Conservation (phyloP, 1,284 basidiomycete species). For the Moniliella sp. region DNA sequence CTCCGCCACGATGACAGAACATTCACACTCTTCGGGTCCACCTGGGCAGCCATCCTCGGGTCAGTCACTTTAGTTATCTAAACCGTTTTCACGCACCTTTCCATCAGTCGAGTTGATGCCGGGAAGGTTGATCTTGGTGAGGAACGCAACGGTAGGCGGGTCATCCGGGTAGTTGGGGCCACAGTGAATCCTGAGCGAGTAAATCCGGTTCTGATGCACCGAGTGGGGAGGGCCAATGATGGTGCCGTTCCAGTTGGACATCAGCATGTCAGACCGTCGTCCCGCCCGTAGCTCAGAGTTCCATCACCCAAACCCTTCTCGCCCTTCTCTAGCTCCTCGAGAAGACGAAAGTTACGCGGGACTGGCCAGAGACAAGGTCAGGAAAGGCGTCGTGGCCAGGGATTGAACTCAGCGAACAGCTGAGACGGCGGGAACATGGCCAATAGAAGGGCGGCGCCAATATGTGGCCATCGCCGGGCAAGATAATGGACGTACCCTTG, state of each 20-base stretch:
- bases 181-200: slow-evolving; percentile 76
- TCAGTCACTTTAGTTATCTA: neutral
- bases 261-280: slow-evolving; percentile 36
- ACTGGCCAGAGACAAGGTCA: slow-evolving; percentile 40
- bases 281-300: slow-evolving; percentile 66
- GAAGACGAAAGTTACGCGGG: slow-evolving; percentile 76
- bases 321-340: slow-evolving; percentile 85
- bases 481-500: too few species aligned
- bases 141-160: slow-evolving; percentile 58
- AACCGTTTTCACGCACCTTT: slow-evolving; percentile 28
- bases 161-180: slow-evolving; percentile 58
- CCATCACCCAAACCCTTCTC: slow-evolving; percentile 98
- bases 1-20: slow-evolving; percentile 26
- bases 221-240: slow-evolving; percentile 86
- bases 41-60: slow-evolving; percentile 1
- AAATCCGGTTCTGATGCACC: slow-evolving; percentile 94
- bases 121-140: slow-evolving; percentile 80
- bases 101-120: slow-evolving; percentile 61
- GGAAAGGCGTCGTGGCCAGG: neutral
- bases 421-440: neutral
- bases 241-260: slow-evolving; percentile 96
- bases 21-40: too few species aligned
- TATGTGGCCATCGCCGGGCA: too few species aligned
- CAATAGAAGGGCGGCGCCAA: slow-evolving; percentile 1
- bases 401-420: neutral